Base-by-base conservation (phyloP, 2,329 filamentous ascomycete genomes). In the Trichocomaceae sp. region DNA sequence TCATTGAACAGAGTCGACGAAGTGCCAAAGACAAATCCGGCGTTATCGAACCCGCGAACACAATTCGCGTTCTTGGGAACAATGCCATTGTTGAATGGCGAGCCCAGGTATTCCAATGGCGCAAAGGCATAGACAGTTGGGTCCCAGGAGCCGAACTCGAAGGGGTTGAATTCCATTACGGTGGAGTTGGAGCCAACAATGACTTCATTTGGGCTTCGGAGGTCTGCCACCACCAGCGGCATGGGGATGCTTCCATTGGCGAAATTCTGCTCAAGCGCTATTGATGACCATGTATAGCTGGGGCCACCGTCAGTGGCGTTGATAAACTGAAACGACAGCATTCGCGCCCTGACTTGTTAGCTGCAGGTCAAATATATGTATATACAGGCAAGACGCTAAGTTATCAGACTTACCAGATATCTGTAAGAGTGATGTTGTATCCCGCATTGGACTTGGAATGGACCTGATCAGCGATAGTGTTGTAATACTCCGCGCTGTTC, bases 1-100 rank as follows among this genome's bases (percentile, higher is more conserved):
- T 84, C 77, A 73, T 95, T 96, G 79, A 96, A 96, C 1, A 96
- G 78, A 0, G 87, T 86, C 1, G 85, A 89, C 20, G 86, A 90
- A 0, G 90, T 95, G 50, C 90, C 90, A 83, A 95, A 90, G 23
- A 95, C 76, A 65, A 82, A 96, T 6, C 88, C 88, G 22, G 81
- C 81, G 62, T 90, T 90, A 71, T 96, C 91, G 59, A 90, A 90
- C 1, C 91, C 91, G 7, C 80, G 77, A 15, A 95, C 79, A 65
- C 91, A 96, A 26, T 72, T 67, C 44, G 80, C 79, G 54, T 77
- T 68, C 10, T 74, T 66, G 0, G 80, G 72, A 19, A 93, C 69
- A 7, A 67, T 64, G 19, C 88, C 88, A 5, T 73, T 76, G 39
- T 76, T 79, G 68, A 92, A 90, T 60, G 84, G 84, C 1, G 87